These are phyloP conservation scores for Colletotrichum incanum DNA, from an alignment of 2,329 filamentous ascomycete genomes.

Conservation along the genomic window DNA sequence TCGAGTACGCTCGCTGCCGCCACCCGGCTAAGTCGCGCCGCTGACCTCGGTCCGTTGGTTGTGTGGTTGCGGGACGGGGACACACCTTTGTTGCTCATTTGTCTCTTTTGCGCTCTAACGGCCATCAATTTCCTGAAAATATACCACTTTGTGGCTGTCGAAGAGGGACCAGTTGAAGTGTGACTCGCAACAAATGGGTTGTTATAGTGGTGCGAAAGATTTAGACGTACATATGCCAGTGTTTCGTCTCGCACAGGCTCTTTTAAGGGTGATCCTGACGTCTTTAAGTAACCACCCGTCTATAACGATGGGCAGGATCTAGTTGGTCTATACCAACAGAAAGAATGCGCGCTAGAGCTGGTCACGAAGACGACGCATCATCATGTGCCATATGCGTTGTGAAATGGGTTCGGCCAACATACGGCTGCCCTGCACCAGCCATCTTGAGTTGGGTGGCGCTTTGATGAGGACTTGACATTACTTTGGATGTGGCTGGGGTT, in stretches of 20 bases:
- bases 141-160: not conserved
- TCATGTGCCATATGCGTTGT: too few species aligned
- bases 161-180: not conserved
- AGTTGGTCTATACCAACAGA: not conserved
- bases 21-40: constrained; percentile 3
- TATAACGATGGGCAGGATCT: not conserved
- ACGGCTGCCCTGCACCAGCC: too few species aligned
- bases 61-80: not conserved
- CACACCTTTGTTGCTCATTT: not conserved
- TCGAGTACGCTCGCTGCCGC: not conserved
- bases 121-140: not conserved
- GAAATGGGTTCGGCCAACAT: too few species aligned
- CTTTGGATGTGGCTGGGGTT: too few species aligned
- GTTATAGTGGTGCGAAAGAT: not conserved
- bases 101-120: not conserved
- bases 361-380: not conserved
- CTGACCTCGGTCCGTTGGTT: not conserved
- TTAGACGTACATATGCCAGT: not conserved
- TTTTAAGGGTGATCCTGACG: not conserved
- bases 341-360: not conserved
- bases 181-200: not conserved
- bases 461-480: too few species aligned
- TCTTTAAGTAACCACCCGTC: not conserved
- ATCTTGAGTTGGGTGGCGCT: too few species aligned
- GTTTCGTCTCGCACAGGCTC: not conserved